Base-by-base conservation (phyloP, 2,329 filamentous ascomycete species). In the Hypoxylon sp. region DNA sequence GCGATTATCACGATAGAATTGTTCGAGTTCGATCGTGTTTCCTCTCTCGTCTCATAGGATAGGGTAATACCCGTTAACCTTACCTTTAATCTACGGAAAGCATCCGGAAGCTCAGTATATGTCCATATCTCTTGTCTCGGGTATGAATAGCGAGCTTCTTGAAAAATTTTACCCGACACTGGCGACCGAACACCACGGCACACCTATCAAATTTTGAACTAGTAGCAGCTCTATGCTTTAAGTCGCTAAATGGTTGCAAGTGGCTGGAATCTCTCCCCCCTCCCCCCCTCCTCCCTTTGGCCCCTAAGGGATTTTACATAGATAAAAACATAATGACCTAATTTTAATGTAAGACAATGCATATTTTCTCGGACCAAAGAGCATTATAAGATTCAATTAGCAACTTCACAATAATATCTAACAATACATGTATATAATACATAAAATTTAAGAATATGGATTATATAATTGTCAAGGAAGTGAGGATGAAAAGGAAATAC, bases 11-110 rank as follows among this genome's bases (percentile, higher is more conserved):
- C 29, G 58, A 65, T 60, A 46, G 65, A 66, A 68, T 54, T 54
- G 47, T 66, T 70, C 61, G 37, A 24, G 33, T 68, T 66, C 53
- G 61, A 68, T 71, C 66, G 68, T 57, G 48, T 63, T 60, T 58
- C 61, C 64, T 61, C 47, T 63, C 59, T 66, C 14, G 51, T 61
- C 54, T 47, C 11, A 22, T 11, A 11, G 19, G 39, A 39, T 33
- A 37, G 53, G 37, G 57, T 55, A 17, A 26, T 51, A 58, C 51
- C 35, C 24, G 19, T 35, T 53, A 44, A 57, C 31, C 35, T 11
- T 55, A 37, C 53, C 44, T 42, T 44, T n/a, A 37, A 58, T 35
- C 19, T 24, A 35, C 51, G 37, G 52, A 59, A 59, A 39, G 22
- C 26, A 35, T 19, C 24, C 39, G 35, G 42, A 58, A 66, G 46